Evolutionary conservation across 23 red algal genomes (phyloP), one percentile per base, ranked within the genome.

Genomic region (Gracilaria gracilis): DNA sequence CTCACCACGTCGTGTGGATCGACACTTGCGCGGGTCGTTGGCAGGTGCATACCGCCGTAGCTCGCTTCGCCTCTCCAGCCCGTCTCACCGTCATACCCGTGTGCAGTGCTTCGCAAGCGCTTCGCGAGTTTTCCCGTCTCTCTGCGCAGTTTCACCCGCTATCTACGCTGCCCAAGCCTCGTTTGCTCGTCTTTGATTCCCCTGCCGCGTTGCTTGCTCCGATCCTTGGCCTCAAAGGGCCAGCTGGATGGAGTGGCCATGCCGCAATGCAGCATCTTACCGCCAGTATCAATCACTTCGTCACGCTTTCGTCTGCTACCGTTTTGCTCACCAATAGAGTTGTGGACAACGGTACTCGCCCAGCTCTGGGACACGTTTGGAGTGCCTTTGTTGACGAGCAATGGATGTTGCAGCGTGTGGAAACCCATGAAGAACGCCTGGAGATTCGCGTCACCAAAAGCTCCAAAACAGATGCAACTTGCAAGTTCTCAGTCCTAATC

Each of bases 281-380:
- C 0, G 34, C 53, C 16, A 9, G 9, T 23, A 29, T 90, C 37
- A 61, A 74, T 23, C 59, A 57, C 32, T 80, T 90, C 77, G 29
- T 74, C 17, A 51, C 21, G 36, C 82, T 54, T 50, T 77, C 71
- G 4, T 44, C 28, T 25, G 87, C 72, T 17, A 67, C 71, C 57
- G 87, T 81, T 14, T 32, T 90, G 25, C 70, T 90, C 57, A 90
- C 87, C 64, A 90, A 90, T 40, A 72, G 87, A 55, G 87, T 90
- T 47, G 87, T 90, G 36, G 59, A 53, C 33, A 23, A 8, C 6
- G 73, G 32, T 48, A 65, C 64, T 29, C 71, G 74, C 16, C 71
- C 87, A n/a, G 87, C 87, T 35, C 61, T 90, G 61, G 87, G 87
- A 65, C 61, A 79, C 58, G 38, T 53, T 20, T 90, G 87, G 87